Conservation (phyloP, 2,329 filamentous ascomycete species). For the Nannizziopsis barbatae region DNA sequence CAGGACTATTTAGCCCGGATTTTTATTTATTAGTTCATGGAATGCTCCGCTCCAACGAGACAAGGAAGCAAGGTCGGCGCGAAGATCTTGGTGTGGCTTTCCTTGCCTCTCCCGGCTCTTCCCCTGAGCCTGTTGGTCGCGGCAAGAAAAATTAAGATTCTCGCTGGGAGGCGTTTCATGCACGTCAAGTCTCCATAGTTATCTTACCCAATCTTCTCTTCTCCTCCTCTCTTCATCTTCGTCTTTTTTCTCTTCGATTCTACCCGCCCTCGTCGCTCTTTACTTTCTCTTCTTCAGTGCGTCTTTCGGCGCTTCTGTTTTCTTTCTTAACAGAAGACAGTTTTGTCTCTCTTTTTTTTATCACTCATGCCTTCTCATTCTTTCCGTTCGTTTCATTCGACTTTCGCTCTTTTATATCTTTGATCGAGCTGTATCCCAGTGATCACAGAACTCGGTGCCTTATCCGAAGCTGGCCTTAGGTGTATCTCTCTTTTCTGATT, state of each 20-base stretch:
- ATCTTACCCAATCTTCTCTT: constrained; percentile 1
- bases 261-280: neutral
- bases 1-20: too few species aligned
- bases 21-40: too few species aligned
- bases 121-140: neutral
- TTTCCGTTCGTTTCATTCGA: neutral
- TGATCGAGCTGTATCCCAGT: neutral
- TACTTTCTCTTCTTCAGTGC: neutral
- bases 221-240: constrained; percentile 5
- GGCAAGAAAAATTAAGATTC: neutral
- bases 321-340: neutral
- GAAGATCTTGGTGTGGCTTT: neutral
- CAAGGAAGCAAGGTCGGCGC: neutral
- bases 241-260: constrained; percentile 5
- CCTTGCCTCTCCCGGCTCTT: neutral
- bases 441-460: neutral
- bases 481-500: neutral
- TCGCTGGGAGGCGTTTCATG: neutral
- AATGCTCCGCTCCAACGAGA: neutral
- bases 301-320: neutral
- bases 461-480: neutral
- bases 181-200: neutral
- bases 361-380: neutral
- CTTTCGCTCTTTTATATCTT: neutral
- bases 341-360: constrained; percentile 8